These are phyloP conservation scores for Backusella tuberculispora DNA, from an alignment of 192 early-diverging fungal species.

Conservation along the genomic window DNA sequence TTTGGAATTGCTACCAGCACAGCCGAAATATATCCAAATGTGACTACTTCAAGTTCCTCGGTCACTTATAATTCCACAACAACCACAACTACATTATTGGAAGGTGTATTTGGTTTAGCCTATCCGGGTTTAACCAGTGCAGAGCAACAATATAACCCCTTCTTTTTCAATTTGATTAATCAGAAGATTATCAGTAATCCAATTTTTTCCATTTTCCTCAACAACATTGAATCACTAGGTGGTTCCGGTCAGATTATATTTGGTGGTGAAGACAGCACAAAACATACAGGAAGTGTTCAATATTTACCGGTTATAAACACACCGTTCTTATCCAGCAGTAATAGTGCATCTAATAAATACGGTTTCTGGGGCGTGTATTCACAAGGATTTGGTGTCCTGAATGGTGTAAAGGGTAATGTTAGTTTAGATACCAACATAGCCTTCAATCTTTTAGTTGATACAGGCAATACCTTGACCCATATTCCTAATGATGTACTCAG, in stretches of 20 bases:
- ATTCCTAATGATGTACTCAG: constrained; percentile 1
- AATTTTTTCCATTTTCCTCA: constrained; percentile 33
- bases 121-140: constrained; percentile 21
- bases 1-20: constrained; percentile 36
- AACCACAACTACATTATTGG: not conserved
- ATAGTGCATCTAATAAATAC: not conserved
- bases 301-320: constrained; percentile 38
- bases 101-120: constrained; percentile 41
- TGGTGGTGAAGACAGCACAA: constrained; percentile 50
- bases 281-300: constrained; percentile 47
- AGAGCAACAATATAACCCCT: constrained; percentile 10
- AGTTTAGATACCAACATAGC: not conserved
- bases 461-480: constrained; percentile 33
- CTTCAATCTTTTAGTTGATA: constrained; percentile 24
- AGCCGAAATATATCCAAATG: not conserved
- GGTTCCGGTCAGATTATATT: constrained; percentile 48
- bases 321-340: not conserved
- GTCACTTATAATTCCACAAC: not conserved
- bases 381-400: not conserved
- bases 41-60: not conserved
- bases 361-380: constrained; percentile 27
- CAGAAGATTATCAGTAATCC: constrained; percentile 13
- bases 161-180: constrained; percentile 25
- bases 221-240: not conserved
- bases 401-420: not conserved